Evolutionary conservation across 306 rosid species (phyloP), one percentile per base, ranked within the genome.

Genomic region (Coriaria nepalensis): DNA sequence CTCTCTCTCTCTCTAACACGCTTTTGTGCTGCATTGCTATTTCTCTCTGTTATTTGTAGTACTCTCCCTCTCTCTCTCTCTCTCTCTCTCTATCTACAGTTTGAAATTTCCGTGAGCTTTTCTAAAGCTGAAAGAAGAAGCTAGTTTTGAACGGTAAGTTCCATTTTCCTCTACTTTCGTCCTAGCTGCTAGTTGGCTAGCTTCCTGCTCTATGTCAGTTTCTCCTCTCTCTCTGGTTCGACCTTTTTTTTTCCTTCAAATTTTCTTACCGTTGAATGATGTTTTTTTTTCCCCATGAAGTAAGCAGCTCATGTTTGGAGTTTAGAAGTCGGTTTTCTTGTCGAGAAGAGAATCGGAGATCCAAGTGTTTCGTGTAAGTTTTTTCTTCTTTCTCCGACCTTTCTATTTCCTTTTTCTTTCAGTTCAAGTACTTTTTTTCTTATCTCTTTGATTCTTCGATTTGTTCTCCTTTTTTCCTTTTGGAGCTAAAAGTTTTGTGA

Each of bases 61-160:
- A 20, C 29, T 20, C 29, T 20, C 52, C 4, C 47, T 38, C 49
- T 57, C 48, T 37, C 35, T 56, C 51, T 42, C 43, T 50, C 37
- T 33, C 40, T 35, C 37, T 45, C 53, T 45, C 53, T 7, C 46
- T 36, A 0, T 4, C 14, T 50, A 38, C 49, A 44, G 33, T 44
- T 13, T 6, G 14, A n/a, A 6, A 13, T 38, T 38, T 38, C 41
- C 4, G 32, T 35, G 50, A 60, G 13, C 42, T 14, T 34, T 40
- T 61, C 40, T 7, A 13, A 10, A 34, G 43, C 53, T 47, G 15
- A 42, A 57, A 54, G 35, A 52, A 50, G 58, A 44, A 59, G 56
- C 45, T 33, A 29, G 41, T 38, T 38, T 38, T 9, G 41, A 38
- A 38, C 0, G 7, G 7, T 38, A 38, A 38, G 7, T 38, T 6